Conservation (phyloP, 2,329 filamentous ascomycete genomes). For the Aspergillus amoenus region DNA sequence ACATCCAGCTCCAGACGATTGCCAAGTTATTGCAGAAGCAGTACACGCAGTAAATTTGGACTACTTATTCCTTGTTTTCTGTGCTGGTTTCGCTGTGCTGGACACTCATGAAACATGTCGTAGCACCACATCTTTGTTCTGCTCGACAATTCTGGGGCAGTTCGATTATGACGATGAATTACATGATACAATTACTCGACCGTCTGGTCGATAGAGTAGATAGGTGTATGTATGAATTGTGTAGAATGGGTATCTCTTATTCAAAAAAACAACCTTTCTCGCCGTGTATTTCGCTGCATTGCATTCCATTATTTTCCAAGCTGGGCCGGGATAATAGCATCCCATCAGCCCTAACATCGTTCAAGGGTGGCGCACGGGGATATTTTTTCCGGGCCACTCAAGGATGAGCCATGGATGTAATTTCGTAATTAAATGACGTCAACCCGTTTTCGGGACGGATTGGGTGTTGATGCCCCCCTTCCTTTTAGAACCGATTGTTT, state of each 20-base stretch:
- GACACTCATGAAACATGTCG: neutral
- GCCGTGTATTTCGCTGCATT: neutral
- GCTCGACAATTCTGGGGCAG: neutral
- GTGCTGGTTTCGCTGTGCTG: neutral
- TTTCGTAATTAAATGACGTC: neutral
- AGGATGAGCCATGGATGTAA: neutral
- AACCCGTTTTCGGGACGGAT: neutral
- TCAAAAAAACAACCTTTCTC: neutral
- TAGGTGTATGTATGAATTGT: neutral
- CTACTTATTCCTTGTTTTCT: neutral
- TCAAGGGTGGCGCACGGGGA: neutral
- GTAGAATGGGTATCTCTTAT: conserved; percentile 1
- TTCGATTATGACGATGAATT: neutral
- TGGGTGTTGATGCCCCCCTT: neutral
- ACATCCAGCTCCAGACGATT: conserved; percentile 70
- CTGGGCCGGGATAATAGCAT: neutral
- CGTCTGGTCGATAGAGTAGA: neutral
- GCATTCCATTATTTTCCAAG: neutral
- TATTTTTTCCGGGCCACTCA: neutral
- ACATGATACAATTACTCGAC: neutral
- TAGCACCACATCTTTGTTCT: neutral
- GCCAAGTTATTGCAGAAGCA: conserved; percentile 68
- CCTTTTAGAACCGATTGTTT: neutral
- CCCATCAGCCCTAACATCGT: neutral
- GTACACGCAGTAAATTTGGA: conserved; percentile 55